Evolutionary conservation across 352 stramenopile genomes (phyloP).

Genomic region (Phytopythium boreale): DNA sequence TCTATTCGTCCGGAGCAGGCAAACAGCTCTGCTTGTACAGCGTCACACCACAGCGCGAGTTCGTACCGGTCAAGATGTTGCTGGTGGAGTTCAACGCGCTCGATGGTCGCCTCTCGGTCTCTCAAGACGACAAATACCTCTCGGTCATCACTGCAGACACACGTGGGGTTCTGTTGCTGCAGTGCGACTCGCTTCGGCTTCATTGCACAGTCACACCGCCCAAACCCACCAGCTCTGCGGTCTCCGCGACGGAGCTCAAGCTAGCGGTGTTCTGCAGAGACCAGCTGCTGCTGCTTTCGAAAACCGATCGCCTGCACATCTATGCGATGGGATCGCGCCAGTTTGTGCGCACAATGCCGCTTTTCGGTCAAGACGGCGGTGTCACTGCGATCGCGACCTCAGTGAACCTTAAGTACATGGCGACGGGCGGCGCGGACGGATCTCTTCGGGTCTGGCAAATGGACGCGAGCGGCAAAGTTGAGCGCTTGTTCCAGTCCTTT

Average conservation of each 20-base stretch:
- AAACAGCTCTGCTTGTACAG: constrained; percentile 76
- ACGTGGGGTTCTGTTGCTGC: constrained; percentile 30
- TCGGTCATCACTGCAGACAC: constrained; percentile 27
- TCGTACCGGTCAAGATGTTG: constrained; percentile 68
- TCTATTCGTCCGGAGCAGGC: constrained; percentile 50
- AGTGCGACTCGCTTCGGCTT: constrained; percentile 35
- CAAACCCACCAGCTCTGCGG: constrained; percentile 5
- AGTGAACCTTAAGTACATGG: constrained; percentile 65
- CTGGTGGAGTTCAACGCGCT: constrained; percentile 37
- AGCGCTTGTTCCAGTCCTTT: constrained; percentile 60
- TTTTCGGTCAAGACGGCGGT: constrained; percentile 46
- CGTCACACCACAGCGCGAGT: constrained; percentile 28
- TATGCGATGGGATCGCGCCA: constrained; percentile 35
- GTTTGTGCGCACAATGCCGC: constrained; percentile 48
- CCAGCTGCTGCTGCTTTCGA: constrained; percentile 50
- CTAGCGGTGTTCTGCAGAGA: constrained; percentile 44
- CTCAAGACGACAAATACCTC: constrained; percentile 35
- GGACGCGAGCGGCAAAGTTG: constrained; percentile 39
- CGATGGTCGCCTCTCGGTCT: constrained; percentile 33
- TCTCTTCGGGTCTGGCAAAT: constrained; percentile 67
- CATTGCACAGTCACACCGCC: constrained; percentile 34
- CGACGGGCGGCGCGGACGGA: constrained; percentile 46
- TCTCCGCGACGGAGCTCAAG: constrained; percentile 23
- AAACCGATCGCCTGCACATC: constrained; percentile 46
- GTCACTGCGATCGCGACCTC: constrained; percentile 51